These are phyloP conservation scores for Aspergillus sp. DNA, from an alignment of 2,329 filamentous ascomycete genomes.

Conservation along the genomic window DNA sequence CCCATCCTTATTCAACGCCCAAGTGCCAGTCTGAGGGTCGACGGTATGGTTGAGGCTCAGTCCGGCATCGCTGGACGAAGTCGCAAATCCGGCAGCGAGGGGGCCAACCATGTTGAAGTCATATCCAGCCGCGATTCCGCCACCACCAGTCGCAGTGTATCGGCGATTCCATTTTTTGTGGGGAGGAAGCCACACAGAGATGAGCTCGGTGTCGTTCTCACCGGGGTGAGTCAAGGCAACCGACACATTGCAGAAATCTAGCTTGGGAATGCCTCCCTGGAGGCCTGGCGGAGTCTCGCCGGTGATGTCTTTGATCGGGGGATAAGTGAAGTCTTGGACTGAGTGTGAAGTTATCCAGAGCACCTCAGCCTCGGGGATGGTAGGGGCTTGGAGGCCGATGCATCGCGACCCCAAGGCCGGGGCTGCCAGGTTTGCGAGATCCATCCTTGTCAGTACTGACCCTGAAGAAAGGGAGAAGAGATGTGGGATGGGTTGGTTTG, in stretches of 20 bases:
- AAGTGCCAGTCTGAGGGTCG: background rate
- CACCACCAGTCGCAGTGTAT: conserved; percentile 11
- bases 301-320: background rate
- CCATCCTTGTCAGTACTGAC: background rate
- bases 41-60: background rate
- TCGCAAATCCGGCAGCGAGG: background rate
- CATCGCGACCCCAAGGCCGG: background rate
- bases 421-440: background rate
- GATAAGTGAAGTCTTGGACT: background rate
- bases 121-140: conserved; percentile 6
- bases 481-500: background rate
- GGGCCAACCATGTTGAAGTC: background rate
- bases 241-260: conserved; percentile 8
- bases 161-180: conserved; percentile 2
- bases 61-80: background rate
- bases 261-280: background rate
- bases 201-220: background rate
- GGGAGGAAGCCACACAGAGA: conserved; percentile 6
- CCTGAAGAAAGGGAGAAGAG: background rate
- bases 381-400: background rate
- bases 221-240: conserved; percentile 6
- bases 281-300: background rate
- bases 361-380: background rate
- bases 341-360: background rate
- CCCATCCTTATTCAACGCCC: background rate